Conservation (phyloP, 129 eudicot species). For the Apium graveolens region DNA sequence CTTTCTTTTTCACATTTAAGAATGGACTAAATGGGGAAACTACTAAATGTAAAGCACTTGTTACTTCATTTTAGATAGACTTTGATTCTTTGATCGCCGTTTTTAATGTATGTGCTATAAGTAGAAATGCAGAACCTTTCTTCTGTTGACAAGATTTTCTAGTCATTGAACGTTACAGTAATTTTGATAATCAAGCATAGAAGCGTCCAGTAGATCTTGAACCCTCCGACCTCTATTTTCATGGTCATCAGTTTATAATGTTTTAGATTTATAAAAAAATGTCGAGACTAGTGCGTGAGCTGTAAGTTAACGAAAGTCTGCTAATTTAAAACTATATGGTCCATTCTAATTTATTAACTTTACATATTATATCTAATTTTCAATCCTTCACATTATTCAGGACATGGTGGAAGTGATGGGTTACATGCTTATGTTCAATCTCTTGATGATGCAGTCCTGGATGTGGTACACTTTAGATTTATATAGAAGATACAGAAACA, state of each 20-base stretch:
- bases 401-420: slow-evolving; percentile 98
- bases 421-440: slow-evolving; percentile 86
- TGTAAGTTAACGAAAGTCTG: neutral
- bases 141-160: neutral
- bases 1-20: neutral
- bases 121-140: neutral
- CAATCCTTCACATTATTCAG: slow-evolving; percentile 21
- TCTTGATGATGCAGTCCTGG: slow-evolving; percentile 67
- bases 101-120: neutral
- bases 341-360: neutral
- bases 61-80: neutral
- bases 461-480: slow-evolving; percentile 39
- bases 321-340: neutral
- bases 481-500: neutral
- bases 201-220: neutral
- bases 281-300: neutral
- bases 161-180: neutral
- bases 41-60: neutral
- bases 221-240: neutral
- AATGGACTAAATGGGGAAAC: neutral
- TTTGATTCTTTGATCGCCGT: neutral
- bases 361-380: neutral
- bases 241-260: neutral
- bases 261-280: neutral
- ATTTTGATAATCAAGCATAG: neutral